These are phyloP conservation scores for Rhodotorula mucilaginosa DNA, from an alignment of 1,284 basidiomycete species.

Conservation along the genomic window DNA sequence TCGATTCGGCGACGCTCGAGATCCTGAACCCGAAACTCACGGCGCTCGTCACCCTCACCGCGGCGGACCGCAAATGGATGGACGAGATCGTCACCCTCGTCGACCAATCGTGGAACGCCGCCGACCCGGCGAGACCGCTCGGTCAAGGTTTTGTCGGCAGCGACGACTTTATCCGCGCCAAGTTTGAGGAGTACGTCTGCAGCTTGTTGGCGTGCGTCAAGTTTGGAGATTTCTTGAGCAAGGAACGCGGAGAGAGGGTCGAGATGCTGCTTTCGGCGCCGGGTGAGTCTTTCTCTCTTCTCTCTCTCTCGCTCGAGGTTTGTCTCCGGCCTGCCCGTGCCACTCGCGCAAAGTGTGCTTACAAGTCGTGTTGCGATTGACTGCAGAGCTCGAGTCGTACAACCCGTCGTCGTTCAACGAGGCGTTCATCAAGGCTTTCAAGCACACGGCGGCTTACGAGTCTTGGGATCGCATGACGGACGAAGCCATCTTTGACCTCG, in stretches of 20 bases:
- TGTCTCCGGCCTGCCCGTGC: neutral
- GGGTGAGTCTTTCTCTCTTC: slow-evolving; percentile 32
- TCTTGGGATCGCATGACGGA: slow-evolving; percentile 86
- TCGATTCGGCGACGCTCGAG: slow-evolving; percentile 78
- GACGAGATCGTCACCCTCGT: slow-evolving; percentile 74
- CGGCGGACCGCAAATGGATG: slow-evolving; percentile 97
- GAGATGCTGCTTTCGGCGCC: slow-evolving; percentile 50
- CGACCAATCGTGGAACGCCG: slow-evolving; percentile 71
- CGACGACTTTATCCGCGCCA: slow-evolving; percentile 83
- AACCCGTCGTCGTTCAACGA: slow-evolving; percentile 64
- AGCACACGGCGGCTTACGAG: slow-evolving; percentile 74
- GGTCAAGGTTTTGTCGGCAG: slow-evolving; percentile 83
- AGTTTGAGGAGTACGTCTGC: slow-evolving; percentile 72
- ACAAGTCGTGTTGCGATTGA: neutral
- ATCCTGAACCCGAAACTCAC: slow-evolving; percentile 79
- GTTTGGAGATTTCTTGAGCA: slow-evolving; percentile 71
- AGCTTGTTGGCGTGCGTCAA: slow-evolving; percentile 77
- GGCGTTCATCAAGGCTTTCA: slow-evolving; percentile 78
- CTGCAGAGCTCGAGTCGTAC: slow-evolving; percentile 41
- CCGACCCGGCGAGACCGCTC: slow-evolving; percentile 57
- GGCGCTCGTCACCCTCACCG: slow-evolving; percentile 71
- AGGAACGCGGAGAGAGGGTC: slow-evolving; percentile 55
- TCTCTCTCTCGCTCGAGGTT: neutral
- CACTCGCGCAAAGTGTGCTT: neutral
- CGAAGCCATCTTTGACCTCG: slow-evolving; percentile 82